Base-by-base conservation (phyloP, 768 basidiomycete species). In the Suillus decipiens region DNA sequence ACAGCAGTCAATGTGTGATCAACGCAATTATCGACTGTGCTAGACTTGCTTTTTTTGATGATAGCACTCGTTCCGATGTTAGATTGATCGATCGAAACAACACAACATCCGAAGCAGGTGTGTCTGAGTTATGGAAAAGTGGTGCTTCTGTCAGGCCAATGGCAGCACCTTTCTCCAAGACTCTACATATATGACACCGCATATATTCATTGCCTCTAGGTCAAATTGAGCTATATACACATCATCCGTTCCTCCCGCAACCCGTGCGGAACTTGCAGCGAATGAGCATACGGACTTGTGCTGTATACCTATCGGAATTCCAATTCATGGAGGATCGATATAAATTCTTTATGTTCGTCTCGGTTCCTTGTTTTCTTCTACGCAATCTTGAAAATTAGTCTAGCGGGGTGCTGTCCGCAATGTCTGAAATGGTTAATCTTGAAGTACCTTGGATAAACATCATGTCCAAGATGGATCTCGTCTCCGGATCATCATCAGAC, bases 261-360 rank as follows among this genome's bases (percentile, higher is more conserved):
- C 87, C 99, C 43, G 90, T 92, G n/a, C 84, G 87, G 75, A 80
- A 89, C 72, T 76, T 94, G 65, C 77, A 83, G 68, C 82, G 88
- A 56, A 82, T 96, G 74, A 89, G 91, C 53, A 89, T 99, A 64
- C 83, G 96, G 63, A 87, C 87, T n/a, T 93, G 90, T 69, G 93
- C 92, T 4, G 88, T 87, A 36, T 99, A 99, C 73, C 85, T 99
- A 47, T 88, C 99, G 66, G 97, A 99, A 72, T 95, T 93, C 0
- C 97, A 99, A 69, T 99, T 99, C 78, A 99, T 99, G 95, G 97
- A 99, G 77, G 97, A 99, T 76, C 90, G 92, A 67, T 92, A 95
- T 76, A 99, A 99, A 72, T 99, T 97, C 78, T 99, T 99, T 78
- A 91, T 90, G 92, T 89, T 31, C 11, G 56, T 39, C 68, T 63